Evolutionary conservation across 805 yeast genomes (phyloP), one percentile per base, ranked within the genome.

Genomic region (Candida oleophila): DNA sequence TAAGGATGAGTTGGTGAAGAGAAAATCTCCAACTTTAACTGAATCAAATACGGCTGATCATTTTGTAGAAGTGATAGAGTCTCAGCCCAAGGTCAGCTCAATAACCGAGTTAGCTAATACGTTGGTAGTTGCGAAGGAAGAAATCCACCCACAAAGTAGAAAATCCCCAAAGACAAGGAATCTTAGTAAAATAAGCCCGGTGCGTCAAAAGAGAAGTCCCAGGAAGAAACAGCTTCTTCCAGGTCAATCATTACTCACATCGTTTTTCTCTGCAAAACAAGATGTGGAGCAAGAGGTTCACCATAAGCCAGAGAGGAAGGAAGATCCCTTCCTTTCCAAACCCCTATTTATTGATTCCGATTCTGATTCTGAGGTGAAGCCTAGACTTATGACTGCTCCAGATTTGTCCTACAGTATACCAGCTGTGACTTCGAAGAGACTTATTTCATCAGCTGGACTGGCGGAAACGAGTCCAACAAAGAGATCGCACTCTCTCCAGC

Each of bases 211-310:
- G 14, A 35, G 41, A 33, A 35, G 35, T 22, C 42, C 41, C 45
- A 21, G 45, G 43, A 44, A 50, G 42, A 35, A 45, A 38, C 28
- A 33, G 22, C 38, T 50, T 3, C 44, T 46, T 2, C 57, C 56
- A 3, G 60, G 61, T 7, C 61, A 57, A 37, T 43, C 53, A 3
- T 49, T 46, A n/a, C 46, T 57, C 15, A 51, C 57, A 4, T 43
- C 53, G 2, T 57, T 53, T 39, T 47, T 57, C 22, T 4, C 19
- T 7, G 19, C 32, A 14, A 28, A 22, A 8, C 15, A 39, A n/a
- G 22, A 22, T 9, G 21, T 5, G 32, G 32, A 39, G 21, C 32
- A 15, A 12, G 18, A 21, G 22, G 8, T 15, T 9, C 14, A 36
- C 22, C 16, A 36, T 30, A 21, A 37, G 7, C 7, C 21, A 14